These are phyloP conservation scores for Metschnikowia dekortorum DNA, from an alignment of 805 yeast species.

Conservation along the genomic window DNA sequence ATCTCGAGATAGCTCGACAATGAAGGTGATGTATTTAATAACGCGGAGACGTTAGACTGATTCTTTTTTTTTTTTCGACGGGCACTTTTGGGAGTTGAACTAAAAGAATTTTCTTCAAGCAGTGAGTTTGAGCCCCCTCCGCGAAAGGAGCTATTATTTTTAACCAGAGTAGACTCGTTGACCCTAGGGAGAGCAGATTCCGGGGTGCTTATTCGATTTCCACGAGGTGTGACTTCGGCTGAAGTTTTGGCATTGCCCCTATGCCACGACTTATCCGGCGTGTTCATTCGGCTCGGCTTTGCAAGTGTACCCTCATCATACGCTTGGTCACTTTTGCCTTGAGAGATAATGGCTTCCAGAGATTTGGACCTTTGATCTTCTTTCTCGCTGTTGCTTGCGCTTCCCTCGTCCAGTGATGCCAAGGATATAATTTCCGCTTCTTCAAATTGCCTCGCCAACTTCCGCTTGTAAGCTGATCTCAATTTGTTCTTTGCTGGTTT, in stretches of 20 bases:
- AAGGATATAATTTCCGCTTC: conserved; percentile 9
- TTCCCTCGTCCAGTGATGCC: conserved; percentile 2
- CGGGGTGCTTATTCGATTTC: background rate
- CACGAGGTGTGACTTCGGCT: background rate
- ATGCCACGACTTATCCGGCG: background rate
- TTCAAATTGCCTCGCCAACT: conserved; percentile 9
- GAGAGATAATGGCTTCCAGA: background rate
- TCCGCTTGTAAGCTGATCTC: conserved; percentile 7
- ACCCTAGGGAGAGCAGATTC: background rate
- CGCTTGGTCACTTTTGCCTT: background rate
- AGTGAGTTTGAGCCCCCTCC: background rate
- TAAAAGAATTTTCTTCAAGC: background rate
- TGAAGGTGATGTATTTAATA: background rate
- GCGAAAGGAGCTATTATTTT: background rate
- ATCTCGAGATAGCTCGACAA: background rate
- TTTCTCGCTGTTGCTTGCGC: background rate
- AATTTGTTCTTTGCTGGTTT: background rate
- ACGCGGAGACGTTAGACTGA: background rate
- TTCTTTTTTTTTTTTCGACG: background rate
- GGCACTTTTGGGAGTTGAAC: background rate
- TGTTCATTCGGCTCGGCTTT: background rate
- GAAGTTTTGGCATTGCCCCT: background rate
- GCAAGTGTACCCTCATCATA: background rate
- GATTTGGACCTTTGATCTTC: background rate
- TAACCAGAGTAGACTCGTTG: background rate